Evolutionary conservation across 1,284 basidiomycete genomes (phyloP).

Genomic region (Heterobasidion parviporum): DNA sequence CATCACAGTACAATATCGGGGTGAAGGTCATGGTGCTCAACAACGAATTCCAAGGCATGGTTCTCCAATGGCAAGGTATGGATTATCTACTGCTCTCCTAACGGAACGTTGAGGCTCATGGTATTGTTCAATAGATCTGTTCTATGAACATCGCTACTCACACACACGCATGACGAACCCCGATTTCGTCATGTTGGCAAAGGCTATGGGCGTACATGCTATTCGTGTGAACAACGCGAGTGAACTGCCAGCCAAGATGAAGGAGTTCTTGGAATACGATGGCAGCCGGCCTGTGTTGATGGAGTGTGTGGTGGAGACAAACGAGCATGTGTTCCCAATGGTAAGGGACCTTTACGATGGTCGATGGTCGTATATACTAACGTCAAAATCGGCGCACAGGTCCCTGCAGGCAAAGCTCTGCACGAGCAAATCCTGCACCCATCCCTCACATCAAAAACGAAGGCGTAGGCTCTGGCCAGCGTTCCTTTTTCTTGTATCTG

Average conservation of each 20-base stretch:
- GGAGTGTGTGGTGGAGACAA: constrained; percentile 82
- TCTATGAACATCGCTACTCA: constrained; percentile 92
- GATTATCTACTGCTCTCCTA: background rate
- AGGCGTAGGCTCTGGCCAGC: constrained; percentile 8
- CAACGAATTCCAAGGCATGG: constrained; percentile 98
- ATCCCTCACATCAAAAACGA: constrained; percentile 22
- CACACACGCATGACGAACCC: constrained; percentile 95
- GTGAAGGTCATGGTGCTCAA: constrained; percentile 89
- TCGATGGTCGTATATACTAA: constrained; percentile 13
- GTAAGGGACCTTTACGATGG: constrained; percentile 29
- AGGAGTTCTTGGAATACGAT: constrained; percentile 96
- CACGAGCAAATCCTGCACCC: constrained; percentile 81
- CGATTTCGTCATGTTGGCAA: constrained; percentile 84
- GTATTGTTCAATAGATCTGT: constrained; percentile 60
- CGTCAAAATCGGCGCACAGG: constrained; percentile 33
- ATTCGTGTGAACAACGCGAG: constrained; percentile 65
- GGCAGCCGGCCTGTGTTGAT: constrained; percentile 81
- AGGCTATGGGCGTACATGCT: constrained; percentile 88
- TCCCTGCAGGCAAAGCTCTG: constrained; percentile 84
- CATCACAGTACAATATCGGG: constrained; percentile 86
- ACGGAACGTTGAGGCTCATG: constrained; percentile 1
- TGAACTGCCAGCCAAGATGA: constrained; percentile 92
- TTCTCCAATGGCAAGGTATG: constrained; percentile 94
- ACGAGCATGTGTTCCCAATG: constrained; percentile 96
- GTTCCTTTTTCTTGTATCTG: background rate